These are phyloP conservation scores for Oryza australiensis DNA, from an alignment of 176 grass and related monocot species.

Conservation along the genomic window DNA sequence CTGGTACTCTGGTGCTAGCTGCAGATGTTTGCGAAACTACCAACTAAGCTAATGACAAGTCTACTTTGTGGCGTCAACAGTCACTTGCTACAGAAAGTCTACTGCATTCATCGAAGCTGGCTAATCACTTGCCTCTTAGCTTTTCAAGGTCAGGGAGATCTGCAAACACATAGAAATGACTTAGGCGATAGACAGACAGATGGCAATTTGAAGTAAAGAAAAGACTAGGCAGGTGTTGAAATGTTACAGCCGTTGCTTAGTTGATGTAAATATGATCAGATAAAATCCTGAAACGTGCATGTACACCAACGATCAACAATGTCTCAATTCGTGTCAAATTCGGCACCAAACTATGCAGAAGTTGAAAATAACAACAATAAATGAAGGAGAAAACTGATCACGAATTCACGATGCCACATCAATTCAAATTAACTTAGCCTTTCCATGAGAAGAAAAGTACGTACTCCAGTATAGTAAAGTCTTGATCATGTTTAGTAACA, in stretches of 20 bases:
- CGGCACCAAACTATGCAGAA: background rate
- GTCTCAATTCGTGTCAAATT: background rate
- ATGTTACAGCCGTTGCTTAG: background rate
- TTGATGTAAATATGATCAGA: background rate
- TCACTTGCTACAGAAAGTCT: slow-evolving; percentile 34
- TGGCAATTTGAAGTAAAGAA: background rate
- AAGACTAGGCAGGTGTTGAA: background rate
- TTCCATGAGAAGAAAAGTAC: background rate
- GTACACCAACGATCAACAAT: background rate
- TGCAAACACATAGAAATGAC: slow-evolving; percentile 42
- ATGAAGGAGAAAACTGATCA: background rate
- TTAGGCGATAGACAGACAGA: background rate
- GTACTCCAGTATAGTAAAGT: background rate
- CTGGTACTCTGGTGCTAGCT: background rate
- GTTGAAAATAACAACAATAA: slow-evolving; percentile 2
- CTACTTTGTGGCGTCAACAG: slow-evolving; percentile 17
- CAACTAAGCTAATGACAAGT: slow-evolving; percentile 13
- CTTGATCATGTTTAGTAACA: background rate
- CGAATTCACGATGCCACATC: background rate
- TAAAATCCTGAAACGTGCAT: background rate
- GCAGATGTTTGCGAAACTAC: background rate
- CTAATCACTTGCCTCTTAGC: slow-evolving; percentile 69
- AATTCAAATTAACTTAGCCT: background rate
- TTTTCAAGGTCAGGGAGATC: slow-evolving; percentile 99
- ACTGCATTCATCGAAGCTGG: slow-evolving; percentile 7